Evolutionary conservation across 306 rosid genomes (phyloP).

Genomic region (Parietaria judaica): DNA sequence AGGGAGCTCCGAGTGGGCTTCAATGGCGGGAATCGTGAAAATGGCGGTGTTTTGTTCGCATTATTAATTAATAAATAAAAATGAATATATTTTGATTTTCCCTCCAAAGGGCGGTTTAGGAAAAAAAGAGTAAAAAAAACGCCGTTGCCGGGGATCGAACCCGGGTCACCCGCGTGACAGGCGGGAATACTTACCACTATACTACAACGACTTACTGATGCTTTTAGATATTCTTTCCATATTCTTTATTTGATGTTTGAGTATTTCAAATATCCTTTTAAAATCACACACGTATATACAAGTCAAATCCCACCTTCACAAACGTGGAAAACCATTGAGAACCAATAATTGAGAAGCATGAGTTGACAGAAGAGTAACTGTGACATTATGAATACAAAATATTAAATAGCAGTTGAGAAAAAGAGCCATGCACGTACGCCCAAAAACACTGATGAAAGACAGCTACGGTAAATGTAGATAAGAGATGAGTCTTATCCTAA

Average conservation of each 20-base stretch:
- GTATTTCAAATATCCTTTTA: too few species aligned
- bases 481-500: slow-evolving; percentile 22
- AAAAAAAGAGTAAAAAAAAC: neutral
- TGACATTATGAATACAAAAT: neutral
- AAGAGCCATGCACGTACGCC: neutral
- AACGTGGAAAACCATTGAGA: neutral
- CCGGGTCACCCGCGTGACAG: slow-evolving; percentile 52
- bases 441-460: neutral
- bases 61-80: neutral
- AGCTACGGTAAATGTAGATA: neutral
- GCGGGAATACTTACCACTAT: slow-evolving; percentile 42
- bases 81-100: neutral
- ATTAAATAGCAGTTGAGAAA: too few species aligned
- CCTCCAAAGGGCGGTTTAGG: too few species aligned
- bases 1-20: neutral
- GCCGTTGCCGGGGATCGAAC: slow-evolving; percentile 48
- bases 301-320: neutral
- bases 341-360: neutral
- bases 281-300: neutral
- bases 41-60: neutral
- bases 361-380: slow-evolving; percentile 9
- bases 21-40: slow-evolving; percentile 29
- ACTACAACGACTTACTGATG: slow-evolving; percentile 27
- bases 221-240: neutral
- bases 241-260: neutral